These are phyloP conservation scores for Volvox reticuliferus DNA, from an alignment of 139 green algal genomes.

Conservation along the genomic window DNA sequence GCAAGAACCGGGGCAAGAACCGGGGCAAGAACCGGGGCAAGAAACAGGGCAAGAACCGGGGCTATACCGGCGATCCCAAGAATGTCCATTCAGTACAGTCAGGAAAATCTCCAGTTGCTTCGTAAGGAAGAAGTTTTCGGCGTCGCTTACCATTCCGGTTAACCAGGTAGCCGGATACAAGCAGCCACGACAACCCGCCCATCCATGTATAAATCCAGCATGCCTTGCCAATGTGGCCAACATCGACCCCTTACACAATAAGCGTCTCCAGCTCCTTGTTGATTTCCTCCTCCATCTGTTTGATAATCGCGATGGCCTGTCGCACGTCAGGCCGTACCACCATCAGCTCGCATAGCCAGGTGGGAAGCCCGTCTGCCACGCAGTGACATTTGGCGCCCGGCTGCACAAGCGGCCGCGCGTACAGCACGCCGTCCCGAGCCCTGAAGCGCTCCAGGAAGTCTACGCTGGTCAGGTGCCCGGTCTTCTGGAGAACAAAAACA, in stretches of 20 bases:
- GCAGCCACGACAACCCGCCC: no score
- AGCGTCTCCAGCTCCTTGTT: constrained; percentile 56
- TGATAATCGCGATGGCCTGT: constrained; percentile 82
- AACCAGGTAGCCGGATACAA: no score
- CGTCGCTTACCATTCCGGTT: no score
- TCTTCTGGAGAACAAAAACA: constrained; percentile 38
- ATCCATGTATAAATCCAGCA: no score
- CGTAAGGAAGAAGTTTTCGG: no score
- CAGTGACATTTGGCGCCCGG: constrained; percentile 59
- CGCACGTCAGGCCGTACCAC: constrained; percentile 73
- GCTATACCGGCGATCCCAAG: no score
- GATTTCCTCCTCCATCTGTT: constrained; percentile 65
- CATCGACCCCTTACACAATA: constrained; percentile 36
- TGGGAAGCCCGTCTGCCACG: constrained; percentile 88
- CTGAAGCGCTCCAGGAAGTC: constrained; percentile 66
- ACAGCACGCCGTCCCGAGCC: constrained; percentile 77
- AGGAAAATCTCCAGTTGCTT: no score
- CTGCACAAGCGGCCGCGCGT: constrained; percentile 80
- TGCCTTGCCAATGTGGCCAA: no score
- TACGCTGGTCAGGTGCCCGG: constrained; percentile 62
- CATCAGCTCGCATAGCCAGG: constrained; percentile 88
- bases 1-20: no score
- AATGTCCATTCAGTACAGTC: no score
- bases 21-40: no score
- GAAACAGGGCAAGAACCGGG: no score